Evolutionary conservation across 192 early-diverging fungal genomes (phyloP).

Genomic region (Linderina pennispora): DNA sequence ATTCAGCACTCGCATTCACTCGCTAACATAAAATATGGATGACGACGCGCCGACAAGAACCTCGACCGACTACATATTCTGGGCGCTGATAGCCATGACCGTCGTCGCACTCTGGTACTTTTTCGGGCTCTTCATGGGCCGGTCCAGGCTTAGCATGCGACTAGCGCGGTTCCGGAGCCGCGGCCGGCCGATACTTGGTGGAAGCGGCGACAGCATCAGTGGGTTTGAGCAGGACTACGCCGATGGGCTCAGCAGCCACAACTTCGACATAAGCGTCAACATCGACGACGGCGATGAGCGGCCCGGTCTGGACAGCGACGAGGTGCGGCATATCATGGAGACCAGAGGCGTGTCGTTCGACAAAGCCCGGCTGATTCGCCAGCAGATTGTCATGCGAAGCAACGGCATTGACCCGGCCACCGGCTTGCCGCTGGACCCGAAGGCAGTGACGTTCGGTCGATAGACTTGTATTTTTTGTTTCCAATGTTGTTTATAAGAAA

Average conservation of each 20-base stretch:
- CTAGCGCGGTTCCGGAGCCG: conserved; percentile 12
- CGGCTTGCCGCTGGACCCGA: conserved; percentile 41
- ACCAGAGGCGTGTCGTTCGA: conserved; percentile 37
- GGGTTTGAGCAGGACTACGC: conserved; percentile 34
- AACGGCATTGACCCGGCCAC: conserved; percentile 41
- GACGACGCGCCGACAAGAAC: not conserved
- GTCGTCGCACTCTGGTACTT: conserved; percentile 37
- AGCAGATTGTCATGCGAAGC: conserved; percentile 34
- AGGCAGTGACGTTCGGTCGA: conserved; percentile 37
- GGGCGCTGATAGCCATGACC: conserved; percentile 21
- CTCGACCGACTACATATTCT: conserved; percentile 26
- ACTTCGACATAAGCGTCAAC: conserved; percentile 44
- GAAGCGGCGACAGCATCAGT: not conserved
- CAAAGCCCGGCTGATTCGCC: conserved; percentile 42
- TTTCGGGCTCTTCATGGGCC: conserved; percentile 27
- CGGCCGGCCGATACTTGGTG: conserved; percentile 12
- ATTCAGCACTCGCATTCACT: not conserved
- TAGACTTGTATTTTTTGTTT: not conserved
- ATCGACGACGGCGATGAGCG: conserved; percentile 32
- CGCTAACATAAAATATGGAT: not conserved
- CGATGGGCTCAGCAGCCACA: conserved; percentile 33
- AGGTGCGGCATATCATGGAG: conserved; percentile 42
- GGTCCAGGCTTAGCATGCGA: conserved; percentile 25
- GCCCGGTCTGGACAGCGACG: conserved; percentile 40
- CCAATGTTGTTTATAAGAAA: not conserved